phyloP scores from a whole-genome alignment of 106 monocot species.

The Acanthochlamys bracteata region DNA sequence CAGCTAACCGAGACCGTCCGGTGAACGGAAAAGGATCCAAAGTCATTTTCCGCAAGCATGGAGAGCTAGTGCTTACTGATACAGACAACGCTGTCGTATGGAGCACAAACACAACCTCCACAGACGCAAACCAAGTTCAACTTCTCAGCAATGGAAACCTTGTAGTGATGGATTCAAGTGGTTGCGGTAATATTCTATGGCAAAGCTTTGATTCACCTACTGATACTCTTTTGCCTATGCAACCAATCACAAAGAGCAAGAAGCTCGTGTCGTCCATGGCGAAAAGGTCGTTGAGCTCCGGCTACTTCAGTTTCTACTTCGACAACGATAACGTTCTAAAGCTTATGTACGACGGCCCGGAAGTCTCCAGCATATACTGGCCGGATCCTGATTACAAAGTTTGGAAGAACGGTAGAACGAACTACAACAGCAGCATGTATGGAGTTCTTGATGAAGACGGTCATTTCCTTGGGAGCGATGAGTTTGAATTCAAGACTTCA shows the following conservation, averaged over 20 bases:
- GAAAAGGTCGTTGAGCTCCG: conserved; percentile 2
- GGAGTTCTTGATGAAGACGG: conserved; percentile 32
- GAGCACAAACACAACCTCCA: conserved; percentile 25
- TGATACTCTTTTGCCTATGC: conserved; percentile 37
- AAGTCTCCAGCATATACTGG: conserved; percentile 47
- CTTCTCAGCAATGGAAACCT: conserved; percentile 52
- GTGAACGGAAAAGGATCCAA: conserved; percentile 26
- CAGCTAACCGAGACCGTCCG: conserved; percentile 36
- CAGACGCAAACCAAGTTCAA: conserved; percentile 3
- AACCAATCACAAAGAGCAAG: conserved; percentile 26
- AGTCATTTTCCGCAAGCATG: conserved; percentile 12
- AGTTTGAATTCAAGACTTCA: conserved; percentile 17
- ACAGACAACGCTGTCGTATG: conserved; percentile 21
- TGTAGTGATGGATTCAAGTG: conserved; percentile 18
- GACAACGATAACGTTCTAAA: conserved; percentile 18
- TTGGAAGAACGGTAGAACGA: conserved; percentile 23
- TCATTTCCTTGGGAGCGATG: conserved; percentile 20
- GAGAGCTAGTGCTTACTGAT: conserved; percentile 17
- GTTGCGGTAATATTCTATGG: conserved; percentile 21
- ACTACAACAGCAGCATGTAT: conserved; percentile 40
- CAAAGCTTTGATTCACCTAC: conserved; percentile 39
- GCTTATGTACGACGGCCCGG: conserved; percentile 22
- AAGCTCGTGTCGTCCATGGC: conserved; percentile 8
- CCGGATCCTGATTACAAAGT: conserved; percentile 19
- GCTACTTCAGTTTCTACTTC: conserved; percentile 26